Base-by-base conservation (phyloP, 192 early-diverging fungal genomes). In the Umbelopsis sp. region DNA sequence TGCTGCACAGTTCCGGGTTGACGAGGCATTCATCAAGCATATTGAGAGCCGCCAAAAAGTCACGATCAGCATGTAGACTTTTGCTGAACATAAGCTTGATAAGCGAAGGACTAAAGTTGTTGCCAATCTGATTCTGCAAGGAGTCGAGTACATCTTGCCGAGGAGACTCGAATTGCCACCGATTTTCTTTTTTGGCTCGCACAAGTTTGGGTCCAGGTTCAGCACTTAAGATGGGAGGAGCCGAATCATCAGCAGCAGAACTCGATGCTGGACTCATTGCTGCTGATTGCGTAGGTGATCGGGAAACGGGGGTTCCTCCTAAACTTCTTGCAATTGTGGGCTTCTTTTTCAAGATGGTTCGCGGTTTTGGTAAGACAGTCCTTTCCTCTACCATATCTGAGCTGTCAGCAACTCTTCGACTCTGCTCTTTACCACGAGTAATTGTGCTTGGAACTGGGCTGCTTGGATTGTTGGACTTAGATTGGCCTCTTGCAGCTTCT, bases 41-140 rank as follows among this genome's bases (percentile, higher is more conserved):
- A 0, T 81, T 85, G 44, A 97, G 70, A 0, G 86, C 94, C 13
- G 70, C 74, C 65, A 97, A 66, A 69, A 83, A 87, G 71, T 93
- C 93, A 64, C 90, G 88, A 70, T 97, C 95, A 76, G 92, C 92
- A 83, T 97, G 92, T 71, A 95, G 94, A 51, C 93, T 91, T 0
- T 80, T 87, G 66, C 89, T 90, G 65, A 96, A 97, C 75, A 95
- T 74, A 10, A 84, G 76, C 20, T 77, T 74, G 61, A 79, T 72
- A 15, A 97, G 68, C 22, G 82, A 74, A 8, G 88, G 78, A 48
- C 78, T 84, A 22, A 97, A 68, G 61, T 94, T 82, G 15, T 68
- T 72, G 10, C 86, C 81, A 47, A 80, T 88, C 64, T 94, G 91
- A 49, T 86, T 86, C 8, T 69, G 69, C 22, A 97, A 78, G 16